phyloP scores from a whole-genome alignment of 305 asterid genomes.

The Withania somnifera region DNA sequence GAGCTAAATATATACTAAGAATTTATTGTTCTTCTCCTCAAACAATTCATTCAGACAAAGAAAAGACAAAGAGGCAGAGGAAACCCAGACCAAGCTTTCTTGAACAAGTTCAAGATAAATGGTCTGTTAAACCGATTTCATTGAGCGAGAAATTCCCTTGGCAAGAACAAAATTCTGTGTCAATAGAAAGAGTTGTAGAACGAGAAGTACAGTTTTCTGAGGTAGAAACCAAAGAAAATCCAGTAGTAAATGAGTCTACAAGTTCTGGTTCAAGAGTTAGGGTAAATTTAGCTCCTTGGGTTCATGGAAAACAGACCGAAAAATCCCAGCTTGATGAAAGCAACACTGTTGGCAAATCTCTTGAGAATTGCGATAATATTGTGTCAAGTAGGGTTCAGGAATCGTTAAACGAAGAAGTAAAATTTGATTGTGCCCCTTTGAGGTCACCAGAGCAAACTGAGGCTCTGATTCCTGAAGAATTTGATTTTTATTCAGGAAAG shows the following conservation, averaged over 20 bases:
- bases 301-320: constrained; percentile 37
- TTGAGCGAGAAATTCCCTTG: constrained; percentile 59
- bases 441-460: no score
- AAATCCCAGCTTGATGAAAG: constrained; percentile 6
- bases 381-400: no score
- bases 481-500: neutral
- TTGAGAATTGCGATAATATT: neutral
- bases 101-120: constrained; percentile 61
- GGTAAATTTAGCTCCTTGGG: constrained; percentile 60
- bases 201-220: constrained; percentile 1
- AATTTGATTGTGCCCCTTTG: no score
- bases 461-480: no score
- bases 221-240: constrained; percentile 10
- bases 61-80: constrained; percentile 38
- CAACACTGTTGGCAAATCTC: constrained; percentile 7
- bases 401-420: no score
- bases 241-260: constrained; percentile 6
- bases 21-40: constrained; percentile 28
- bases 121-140: constrained; percentile 57
- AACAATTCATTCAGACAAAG: constrained; percentile 26
- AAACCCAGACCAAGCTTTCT: constrained; percentile 82
- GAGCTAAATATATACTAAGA: constrained; percentile 18
- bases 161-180: constrained; percentile 29
- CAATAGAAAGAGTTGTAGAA: constrained; percentile 19
- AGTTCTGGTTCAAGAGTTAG: constrained; percentile 14